Conservation (phyloP, 1,284 basidiomycete genomes). For the Ustilago trichophora region DNA sequence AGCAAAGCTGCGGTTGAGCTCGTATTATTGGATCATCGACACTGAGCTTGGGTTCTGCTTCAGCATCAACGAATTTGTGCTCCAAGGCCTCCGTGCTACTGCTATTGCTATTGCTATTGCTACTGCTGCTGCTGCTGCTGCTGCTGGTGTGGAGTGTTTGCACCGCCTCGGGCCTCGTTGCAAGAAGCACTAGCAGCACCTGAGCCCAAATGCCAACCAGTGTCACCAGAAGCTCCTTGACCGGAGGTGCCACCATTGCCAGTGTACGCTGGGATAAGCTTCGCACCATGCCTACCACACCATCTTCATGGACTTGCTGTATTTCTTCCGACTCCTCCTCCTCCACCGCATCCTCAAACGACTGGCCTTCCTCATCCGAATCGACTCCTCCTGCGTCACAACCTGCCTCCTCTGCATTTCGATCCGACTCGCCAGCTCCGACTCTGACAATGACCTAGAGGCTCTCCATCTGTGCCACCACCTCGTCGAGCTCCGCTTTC, state of each 20-base stretch:
- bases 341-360: constrained; percentile 12
- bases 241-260: constrained; percentile 7
- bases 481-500: constrained; percentile 87
- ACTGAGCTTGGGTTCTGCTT: constrained; percentile 1
- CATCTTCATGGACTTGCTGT: not conserved
- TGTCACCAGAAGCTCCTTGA: constrained; percentile 13
- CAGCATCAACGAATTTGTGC: constrained; percentile 7
- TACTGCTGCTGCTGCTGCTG: too few species aligned
- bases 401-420: not conserved
- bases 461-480: constrained; percentile 82
- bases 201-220: constrained; percentile 30
- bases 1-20: not conserved
- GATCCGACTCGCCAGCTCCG: constrained; percentile 13
- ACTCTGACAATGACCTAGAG: constrained; percentile 69
- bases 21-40: not conserved
- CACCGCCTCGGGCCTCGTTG: not conserved
- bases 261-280: constrained; percentile 26
- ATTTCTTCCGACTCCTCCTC: not conserved
- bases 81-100: not conserved
- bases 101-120: too few species aligned
- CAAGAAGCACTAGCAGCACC: constrained; percentile 13
- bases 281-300: constrained; percentile 12
- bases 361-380: constrained; percentile 4
- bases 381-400: not conserved
- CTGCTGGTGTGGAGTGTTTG: too few species aligned